A percentile compares a stretch with the other conserved stretches of the same genome.
phyloP scores from a whole-genome alignment of 176 grass and related monocot genomes.

The Oropetium thomaeum region DNA sequence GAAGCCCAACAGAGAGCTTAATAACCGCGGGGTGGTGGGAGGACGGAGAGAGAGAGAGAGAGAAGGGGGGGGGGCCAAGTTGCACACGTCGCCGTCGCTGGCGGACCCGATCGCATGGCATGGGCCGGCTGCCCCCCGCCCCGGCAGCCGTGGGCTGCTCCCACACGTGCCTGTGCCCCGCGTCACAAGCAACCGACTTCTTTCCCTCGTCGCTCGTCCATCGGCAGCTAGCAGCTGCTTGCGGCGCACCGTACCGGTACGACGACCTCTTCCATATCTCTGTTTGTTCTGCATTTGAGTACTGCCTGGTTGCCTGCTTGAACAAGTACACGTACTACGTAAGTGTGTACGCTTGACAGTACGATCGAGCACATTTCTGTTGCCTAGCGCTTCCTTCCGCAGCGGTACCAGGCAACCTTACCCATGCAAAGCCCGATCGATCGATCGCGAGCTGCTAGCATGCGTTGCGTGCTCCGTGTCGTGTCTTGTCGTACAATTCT shows the following conservation, averaged over 20 bases:
- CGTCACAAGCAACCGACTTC: conserved; percentile 29
- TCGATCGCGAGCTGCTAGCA: no score
- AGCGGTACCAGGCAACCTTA: no score
- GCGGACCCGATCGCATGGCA: conserved; percentile 14
- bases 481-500: neutral
- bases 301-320: no score
- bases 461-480: neutral
- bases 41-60: no score
- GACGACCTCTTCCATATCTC: no score
- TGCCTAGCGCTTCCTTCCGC: no score
- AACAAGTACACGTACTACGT: neutral
- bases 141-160: conserved; percentile 22
- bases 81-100: conserved; percentile 42
- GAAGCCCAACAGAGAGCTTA: no score
- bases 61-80: neutral
- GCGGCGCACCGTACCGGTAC: neutral
- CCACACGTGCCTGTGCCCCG: conserved; percentile 44
- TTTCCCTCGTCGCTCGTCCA: accelerated
- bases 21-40: no score
- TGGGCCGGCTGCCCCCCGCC: conserved; percentile 5
- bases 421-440: neutral
- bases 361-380: no score
- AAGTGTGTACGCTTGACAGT: neutral
- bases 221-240: neutral
- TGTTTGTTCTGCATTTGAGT: no score